Percentiles rank a stretch among this genome's conserved stretches.
phyloP scores from a whole-genome alignment of 2,329 filamentous ascomycete species.

The Taxawa tesnikishii region DNA sequence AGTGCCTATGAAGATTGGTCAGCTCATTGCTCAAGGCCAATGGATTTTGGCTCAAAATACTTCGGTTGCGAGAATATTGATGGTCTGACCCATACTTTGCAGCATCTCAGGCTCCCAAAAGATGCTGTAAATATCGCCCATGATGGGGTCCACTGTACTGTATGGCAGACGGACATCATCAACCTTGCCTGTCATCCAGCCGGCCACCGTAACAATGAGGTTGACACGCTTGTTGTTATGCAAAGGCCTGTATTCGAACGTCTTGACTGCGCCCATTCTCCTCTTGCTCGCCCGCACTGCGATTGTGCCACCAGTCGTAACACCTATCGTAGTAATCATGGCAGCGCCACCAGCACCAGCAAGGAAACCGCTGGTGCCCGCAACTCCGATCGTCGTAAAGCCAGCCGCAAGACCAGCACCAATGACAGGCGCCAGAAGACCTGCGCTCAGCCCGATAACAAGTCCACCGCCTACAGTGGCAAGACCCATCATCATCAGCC shows the following conservation, averaged over 20 bases:
- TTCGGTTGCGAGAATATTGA: conserved; percentile 96
- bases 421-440: conserved; percentile 83
- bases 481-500: conserved; percentile 90
- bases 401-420: conserved; percentile 87
- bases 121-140: conserved; percentile 96
- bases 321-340: conserved; percentile 82
- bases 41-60: no score
- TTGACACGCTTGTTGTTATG: conserved; percentile 98
- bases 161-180: conserved; percentile 93
- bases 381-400: conserved; percentile 87
- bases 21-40: conserved; percentile 9
- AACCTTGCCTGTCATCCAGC: conserved; percentile 97
- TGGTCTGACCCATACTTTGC: conserved; percentile 93
- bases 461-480: conserved; percentile 91
- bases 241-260: conserved; percentile 90
- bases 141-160: conserved; percentile 91
- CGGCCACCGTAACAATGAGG: conserved; percentile 85
- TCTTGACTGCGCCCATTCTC: conserved; percentile 82
- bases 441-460: conserved; percentile 89
- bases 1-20: conserved; percentile 52
- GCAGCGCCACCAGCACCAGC: conserved; percentile 87
- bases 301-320: conserved; percentile 75
- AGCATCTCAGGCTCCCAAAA: conserved; percentile 98
- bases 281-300: conserved; percentile 75
- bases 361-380: conserved; percentile 77